Percentiles rank a stretch among this genome's conserved stretches.
Evolutionary conservation across 352 stramenopile species (phyloP).

Genomic region (Phytophthora kernoviae): DNA sequence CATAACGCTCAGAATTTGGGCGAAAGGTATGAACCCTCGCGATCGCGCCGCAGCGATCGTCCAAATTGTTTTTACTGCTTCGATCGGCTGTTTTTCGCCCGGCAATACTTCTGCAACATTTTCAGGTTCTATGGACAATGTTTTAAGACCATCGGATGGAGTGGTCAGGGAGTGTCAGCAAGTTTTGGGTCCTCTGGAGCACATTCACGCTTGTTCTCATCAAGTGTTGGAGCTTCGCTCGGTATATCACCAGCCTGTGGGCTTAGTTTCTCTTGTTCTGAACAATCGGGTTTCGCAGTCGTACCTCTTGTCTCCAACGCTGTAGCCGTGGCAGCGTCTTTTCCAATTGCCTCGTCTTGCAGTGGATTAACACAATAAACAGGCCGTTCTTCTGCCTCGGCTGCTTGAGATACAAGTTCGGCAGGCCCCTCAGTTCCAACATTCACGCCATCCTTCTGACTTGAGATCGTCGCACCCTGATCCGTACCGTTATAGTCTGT

Average conservation of each 20-base stretch:
- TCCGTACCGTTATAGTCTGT: too few species aligned
- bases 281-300: too few species aligned
- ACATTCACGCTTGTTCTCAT: not conserved
- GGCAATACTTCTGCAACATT: not conserved
- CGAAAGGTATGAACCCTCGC: slow-evolving; percentile 40
- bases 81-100: too few species aligned
- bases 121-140: too few species aligned
- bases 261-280: not conserved
- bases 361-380: not conserved
- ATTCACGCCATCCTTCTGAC: too few species aligned
- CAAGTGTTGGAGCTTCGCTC: not conserved
- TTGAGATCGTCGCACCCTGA: too few species aligned
- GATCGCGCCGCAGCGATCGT: slow-evolving; percentile 14
- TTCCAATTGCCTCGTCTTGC: too few species aligned
- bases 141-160: too few species aligned
- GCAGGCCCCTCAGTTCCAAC: too few species aligned
- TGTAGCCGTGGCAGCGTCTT: too few species aligned
- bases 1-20: slow-evolving; percentile 50
- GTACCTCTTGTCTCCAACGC: not conserved
- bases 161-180: too few species aligned
- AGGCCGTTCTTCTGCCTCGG: not conserved
- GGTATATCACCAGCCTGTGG: slow-evolving; percentile 1
- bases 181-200: not conserved
- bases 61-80: slow-evolving; percentile 3
- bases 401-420: not conserved